Base-by-base conservation (phyloP, 2,329 filamentous ascomycete species). In the Acrocalymma vagum region DNA sequence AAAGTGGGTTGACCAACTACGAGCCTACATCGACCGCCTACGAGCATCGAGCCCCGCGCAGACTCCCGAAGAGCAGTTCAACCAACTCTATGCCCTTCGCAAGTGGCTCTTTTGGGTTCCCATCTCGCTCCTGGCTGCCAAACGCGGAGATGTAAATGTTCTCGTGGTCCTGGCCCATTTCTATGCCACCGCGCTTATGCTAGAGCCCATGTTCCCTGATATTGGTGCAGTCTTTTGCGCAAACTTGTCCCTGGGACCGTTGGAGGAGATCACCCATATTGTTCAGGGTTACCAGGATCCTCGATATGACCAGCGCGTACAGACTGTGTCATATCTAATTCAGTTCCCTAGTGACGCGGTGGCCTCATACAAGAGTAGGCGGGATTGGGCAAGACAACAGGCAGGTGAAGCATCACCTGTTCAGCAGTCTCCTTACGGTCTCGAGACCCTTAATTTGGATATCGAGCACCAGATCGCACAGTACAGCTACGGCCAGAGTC, bases 41-140 rank as follows among this genome's bases (percentile, higher is more conserved):
- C 59, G 72, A 43, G 56, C 60, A 20, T 70, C 73, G 2, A 63
- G 54, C 18, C 65, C 73, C 22, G 66, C 76, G 11, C 69, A 72
- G 35, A 71, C 71, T 2, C 84, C 91, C 16, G 86, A 90, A 50
- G 85, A 95, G 64, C 90, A 95, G 63, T 97, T 96, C 65, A 87
- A 91, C 61, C 88, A 92, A 51, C 82, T 97, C 9, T 92, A 95
- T 51, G 86, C 90, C 8, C 80, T 99, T 44, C 83, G 92, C 39
- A 88, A 89, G 56, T 96, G 93, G 91, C 82, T 97, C 11, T 96
- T 97, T 72, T 97, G 93, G 91, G 83, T 96, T 39, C 94, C 94
- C 1, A 85, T 96, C 22, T 84, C 85, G 53, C 87, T 92, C 58
- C 79, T 96, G 17, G 87, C 93, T 65, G 84, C 85, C 51, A 87